These are phyloP conservation scores for Lanmaoa pseudosensibilis DNA, from an alignment of 768 basidiomycete genomes.

Conservation along the genomic window DNA sequence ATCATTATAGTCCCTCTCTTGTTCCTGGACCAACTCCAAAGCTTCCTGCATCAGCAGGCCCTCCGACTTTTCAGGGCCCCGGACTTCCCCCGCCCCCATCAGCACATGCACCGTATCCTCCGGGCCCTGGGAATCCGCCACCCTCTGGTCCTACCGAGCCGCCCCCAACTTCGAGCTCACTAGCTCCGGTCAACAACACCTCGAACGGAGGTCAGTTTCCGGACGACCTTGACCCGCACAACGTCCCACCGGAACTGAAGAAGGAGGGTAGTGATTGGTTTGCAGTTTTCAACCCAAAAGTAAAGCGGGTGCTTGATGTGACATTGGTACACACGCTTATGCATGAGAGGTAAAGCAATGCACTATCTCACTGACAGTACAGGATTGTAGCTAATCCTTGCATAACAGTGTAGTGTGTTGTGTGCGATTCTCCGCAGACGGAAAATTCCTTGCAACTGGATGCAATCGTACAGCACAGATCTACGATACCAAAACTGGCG, in stretches of 20 bases:
- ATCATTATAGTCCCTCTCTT: conserved; percentile 36
- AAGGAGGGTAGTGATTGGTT: conserved; percentile 88
- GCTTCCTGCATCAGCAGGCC: conserved; percentile 28
- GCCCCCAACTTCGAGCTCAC: conserved; percentile 20
- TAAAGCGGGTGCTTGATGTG: conserved; percentile 78
- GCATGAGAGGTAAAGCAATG: conserved; percentile 73
- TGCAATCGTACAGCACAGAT: conserved; percentile 97
- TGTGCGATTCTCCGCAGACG: conserved; percentile 92
- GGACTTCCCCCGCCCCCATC: conserved; percentile 38
- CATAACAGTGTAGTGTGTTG: conserved; percentile 74
- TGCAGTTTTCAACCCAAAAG: conserved; percentile 80
- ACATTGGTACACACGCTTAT: conserved; percentile 80
- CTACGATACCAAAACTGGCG: conserved; percentile 86
- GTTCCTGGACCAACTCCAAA: conserved; percentile 44
- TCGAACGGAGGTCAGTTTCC: conserved; percentile 36
- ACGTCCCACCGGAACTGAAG: conserved; percentile 34
- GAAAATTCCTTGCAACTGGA: conserved; percentile 89
- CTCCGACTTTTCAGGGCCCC: conserved; percentile 36
- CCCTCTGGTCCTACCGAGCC: conserved; percentile 31
- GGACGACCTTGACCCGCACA: conserved; percentile 35
- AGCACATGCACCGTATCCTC: conserved; percentile 31
- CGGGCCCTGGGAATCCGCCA: conserved; percentile 35
- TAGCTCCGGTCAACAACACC: conserved; percentile 27
- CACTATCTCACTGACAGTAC: neutral
- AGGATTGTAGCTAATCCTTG: conserved; percentile 8